Evolutionary conservation across 345 rosid species (phyloP).

Genomic region (Lepidium africanum): DNA sequence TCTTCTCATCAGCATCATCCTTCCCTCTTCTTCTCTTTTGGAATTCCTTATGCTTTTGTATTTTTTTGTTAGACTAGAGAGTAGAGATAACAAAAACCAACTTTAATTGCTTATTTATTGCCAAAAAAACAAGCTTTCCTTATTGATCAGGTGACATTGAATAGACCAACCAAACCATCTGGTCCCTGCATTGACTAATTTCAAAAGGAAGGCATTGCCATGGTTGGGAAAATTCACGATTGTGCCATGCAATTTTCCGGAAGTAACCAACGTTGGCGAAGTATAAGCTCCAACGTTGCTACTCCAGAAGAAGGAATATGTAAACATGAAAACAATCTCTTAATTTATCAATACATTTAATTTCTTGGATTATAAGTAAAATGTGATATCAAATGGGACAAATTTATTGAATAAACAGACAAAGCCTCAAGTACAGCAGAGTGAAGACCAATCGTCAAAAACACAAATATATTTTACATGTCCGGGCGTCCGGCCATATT

Average conservation of each 20-base stretch:
- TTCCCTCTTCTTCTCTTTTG: neutral
- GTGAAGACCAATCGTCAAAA: neutral
- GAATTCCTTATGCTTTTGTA: neutral
- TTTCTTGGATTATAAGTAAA: neutral
- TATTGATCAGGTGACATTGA: constrained; percentile 12
- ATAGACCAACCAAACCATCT: constrained; percentile 23
- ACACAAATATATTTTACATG: neutral
- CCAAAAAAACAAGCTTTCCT: neutral
- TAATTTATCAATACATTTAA: neutral
- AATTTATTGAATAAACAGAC: constrained; percentile 2
- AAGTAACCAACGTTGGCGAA: constrained; percentile 37
- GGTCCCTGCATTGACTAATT: constrained; percentile 15
- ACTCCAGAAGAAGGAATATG: constrained; percentile 23
- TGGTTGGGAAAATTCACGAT: too few species aligned
- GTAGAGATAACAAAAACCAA: neutral
- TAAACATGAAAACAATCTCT: neutral
- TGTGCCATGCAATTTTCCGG: constrained; percentile 52
- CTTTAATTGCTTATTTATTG: neutral
- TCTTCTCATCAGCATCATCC: too few species aligned
- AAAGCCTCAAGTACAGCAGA: neutral
- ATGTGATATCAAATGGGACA: neutral
- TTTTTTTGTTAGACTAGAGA: neutral
- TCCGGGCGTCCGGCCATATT: neutral
- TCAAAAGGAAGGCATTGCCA: too few species aligned
- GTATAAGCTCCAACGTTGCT: constrained; percentile 40